Percentiles rank a stretch among this genome's conserved stretches.
Conservation (phyloP, 2,329 filamentous ascomycete genomes). For the Thelonectria olida region DNA sequence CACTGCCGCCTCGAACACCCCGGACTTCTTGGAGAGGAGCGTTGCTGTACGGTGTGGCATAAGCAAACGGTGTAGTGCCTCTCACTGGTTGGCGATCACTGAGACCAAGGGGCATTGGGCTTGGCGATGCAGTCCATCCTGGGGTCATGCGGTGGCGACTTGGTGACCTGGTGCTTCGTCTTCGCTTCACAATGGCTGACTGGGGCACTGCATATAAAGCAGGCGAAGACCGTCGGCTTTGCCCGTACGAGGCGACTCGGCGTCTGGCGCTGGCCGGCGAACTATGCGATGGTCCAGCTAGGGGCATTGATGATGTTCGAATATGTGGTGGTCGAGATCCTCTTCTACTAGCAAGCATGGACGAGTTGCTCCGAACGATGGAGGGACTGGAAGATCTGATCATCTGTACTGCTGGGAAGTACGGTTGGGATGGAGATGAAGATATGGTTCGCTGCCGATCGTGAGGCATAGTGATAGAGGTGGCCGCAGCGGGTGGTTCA, state of each 20-base stretch:
- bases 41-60: slow-evolving; percentile 79
- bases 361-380: slow-evolving; percentile 51
- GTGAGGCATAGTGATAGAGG: slow-evolving; percentile 53
- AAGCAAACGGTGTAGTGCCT: slow-evolving; percentile 70
- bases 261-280: slow-evolving; percentile 55
- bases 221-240: slow-evolving; percentile 46
- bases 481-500: slow-evolving; percentile 57
- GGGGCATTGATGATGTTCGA: slow-evolving; percentile 64
- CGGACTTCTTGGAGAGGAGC: slow-evolving; percentile 57
- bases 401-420: slow-evolving; percentile 34
- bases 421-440: slow-evolving; percentile 52
- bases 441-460: slow-evolving; percentile 51
- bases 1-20: slow-evolving; percentile 40
- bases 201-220: slow-evolving; percentile 37
- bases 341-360: slow-evolving; percentile 50
- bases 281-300: slow-evolving; percentile 46
- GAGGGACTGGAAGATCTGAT: slow-evolving; percentile 44
- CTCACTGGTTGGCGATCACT: slow-evolving; percentile 49
- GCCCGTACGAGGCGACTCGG: slow-evolving; percentile 56
- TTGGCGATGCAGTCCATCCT: slow-evolving; percentile 62
- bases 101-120: slow-evolving; percentile 49
- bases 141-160: slow-evolving; percentile 63
- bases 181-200: slow-evolving; percentile 55
- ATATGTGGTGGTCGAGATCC: slow-evolving; percentile 57
- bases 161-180: slow-evolving; percentile 68